Percentiles rank a stretch among this genome's conserved stretches.
Conservation (phyloP, 345 rosid species). For the Capsella bursapastoris region DNA sequence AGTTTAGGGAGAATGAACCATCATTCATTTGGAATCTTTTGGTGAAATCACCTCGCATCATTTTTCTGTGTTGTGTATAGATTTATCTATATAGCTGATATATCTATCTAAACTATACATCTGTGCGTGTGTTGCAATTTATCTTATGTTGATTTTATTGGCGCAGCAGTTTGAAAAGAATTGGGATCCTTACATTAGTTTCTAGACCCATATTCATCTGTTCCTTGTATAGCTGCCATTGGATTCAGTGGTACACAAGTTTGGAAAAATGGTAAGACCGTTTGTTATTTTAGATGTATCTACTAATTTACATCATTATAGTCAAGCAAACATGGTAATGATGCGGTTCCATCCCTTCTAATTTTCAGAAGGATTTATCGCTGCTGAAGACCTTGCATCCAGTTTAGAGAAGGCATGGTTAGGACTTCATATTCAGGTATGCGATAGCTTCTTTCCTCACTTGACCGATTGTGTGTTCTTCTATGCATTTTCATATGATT, state of each 20-base stretch:
- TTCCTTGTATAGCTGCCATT: slow-evolving; percentile 79
- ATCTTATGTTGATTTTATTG: not conserved
- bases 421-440: slow-evolving; percentile 86
- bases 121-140: not conserved
- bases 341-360: slow-evolving; percentile 23
- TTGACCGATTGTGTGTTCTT: slow-evolving; percentile 8
- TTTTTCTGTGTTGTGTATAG: not conserved
- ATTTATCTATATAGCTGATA: not conserved
- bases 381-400: slow-evolving; percentile 71
- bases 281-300: not conserved
- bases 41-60: too few relatives aligned
- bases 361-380: slow-evolving; percentile 69
- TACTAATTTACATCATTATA: not conserved
- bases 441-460: slow-evolving; percentile 17
- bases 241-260: slow-evolving; percentile 84
- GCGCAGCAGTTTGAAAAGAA: not conserved
- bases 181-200: slow-evolving; percentile 64
- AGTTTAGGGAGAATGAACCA: too few relatives aligned
- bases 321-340: not conserved
- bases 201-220: slow-evolving; percentile 72
- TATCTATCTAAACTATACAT: too few relatives aligned
- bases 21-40: too few relatives aligned
- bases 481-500: not conserved
- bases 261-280: slow-evolving; percentile 71
- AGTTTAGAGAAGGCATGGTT: slow-evolving; percentile 81